Percentiles rank a stretch among this genome's conserved stretches.
Evolutionary conservation across 768 basidiomycete genomes (phyloP).

Genomic region (Tricholoma sp.): DNA sequence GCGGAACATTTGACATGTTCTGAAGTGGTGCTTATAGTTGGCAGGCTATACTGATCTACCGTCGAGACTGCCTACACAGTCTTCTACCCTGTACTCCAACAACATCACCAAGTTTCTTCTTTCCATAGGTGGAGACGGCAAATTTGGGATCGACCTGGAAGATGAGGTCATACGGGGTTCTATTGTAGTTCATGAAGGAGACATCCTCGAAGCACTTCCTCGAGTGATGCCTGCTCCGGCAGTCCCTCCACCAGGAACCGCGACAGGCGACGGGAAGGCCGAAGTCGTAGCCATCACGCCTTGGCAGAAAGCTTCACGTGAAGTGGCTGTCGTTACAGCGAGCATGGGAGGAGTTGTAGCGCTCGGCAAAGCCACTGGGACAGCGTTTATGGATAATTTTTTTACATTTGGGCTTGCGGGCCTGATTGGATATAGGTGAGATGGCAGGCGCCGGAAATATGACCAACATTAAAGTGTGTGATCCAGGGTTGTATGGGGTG

Average conservation of each 20-base stretch:
- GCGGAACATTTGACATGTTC: constrained; percentile 4
- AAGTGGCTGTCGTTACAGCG: constrained; percentile 68
- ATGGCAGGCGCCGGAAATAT: background rate
- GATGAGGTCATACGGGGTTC: constrained; percentile 86
- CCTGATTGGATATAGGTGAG: constrained; percentile 65
- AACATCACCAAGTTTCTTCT: constrained; percentile 88
- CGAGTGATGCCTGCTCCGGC: constrained; percentile 62
- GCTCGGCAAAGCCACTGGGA: constrained; percentile 74
- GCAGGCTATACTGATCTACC: constrained; percentile 81
- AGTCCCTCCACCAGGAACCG: constrained; percentile 43
- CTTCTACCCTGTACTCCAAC: constrained; percentile 86
- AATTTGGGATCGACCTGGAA: constrained; percentile 62
- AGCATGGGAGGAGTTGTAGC: constrained; percentile 73
- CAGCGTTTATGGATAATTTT: constrained; percentile 84
- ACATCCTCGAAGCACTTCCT: constrained; percentile 60
- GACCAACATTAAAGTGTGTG: background rate
- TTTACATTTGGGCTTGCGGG: constrained; percentile 87
- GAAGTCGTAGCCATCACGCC: constrained; percentile 68
- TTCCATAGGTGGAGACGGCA: constrained; percentile 63
- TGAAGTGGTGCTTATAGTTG: constrained; percentile 1
- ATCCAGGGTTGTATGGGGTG: constrained; percentile 79
- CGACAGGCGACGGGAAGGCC: constrained; percentile 38
- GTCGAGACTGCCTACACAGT: constrained; percentile 86
- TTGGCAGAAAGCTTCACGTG: constrained; percentile 76
- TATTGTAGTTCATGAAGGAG: constrained; percentile 66